Conservation (phyloP, 2,329 filamentous ascomycete species). For the Xylariales sp. region DNA sequence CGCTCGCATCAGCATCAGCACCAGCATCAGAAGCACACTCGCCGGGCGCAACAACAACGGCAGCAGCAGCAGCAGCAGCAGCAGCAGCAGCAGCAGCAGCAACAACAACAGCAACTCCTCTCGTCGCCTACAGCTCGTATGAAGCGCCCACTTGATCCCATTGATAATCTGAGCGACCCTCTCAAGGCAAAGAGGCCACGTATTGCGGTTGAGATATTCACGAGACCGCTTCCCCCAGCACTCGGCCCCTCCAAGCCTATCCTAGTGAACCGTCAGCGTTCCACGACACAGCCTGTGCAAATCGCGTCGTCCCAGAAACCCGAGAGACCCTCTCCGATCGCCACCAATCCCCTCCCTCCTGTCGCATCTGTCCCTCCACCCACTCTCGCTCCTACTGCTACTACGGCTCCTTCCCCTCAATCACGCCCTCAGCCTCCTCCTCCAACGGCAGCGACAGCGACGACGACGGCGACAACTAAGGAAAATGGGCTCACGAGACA, state of each 20-base stretch:
- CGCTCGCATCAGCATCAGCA: constrained; percentile 40
- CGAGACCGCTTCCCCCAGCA: constrained; percentile 46
- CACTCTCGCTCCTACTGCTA: constrained; percentile 34
- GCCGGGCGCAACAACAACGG: constrained; percentile 16
- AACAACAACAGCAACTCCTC: constrained; percentile 2
- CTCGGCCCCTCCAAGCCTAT: constrained; percentile 45
- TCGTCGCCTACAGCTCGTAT: constrained; percentile 52
- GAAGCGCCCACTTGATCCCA: constrained; percentile 62
- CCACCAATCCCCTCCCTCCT: constrained; percentile 39
- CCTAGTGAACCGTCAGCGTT: constrained; percentile 44
- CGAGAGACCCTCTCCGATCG: constrained; percentile 39
- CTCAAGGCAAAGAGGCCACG: constrained; percentile 62
- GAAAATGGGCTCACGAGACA: constrained; percentile 58
- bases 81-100: constrained; percentile 20
- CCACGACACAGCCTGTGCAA: constrained; percentile 33
- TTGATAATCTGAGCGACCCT: constrained; percentile 59
- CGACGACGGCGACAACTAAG: constrained; percentile 42
- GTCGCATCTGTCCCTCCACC: constrained; percentile 39
- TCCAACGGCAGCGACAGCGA: constrained; percentile 17
- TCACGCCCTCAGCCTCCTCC: constrained; percentile 40
- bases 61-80: constrained; percentile 7
- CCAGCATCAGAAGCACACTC: constrained; percentile 37
- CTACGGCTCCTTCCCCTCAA: constrained; percentile 30
- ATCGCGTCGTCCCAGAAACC: constrained; percentile 44
- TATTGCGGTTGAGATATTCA: constrained; percentile 65